Base-by-base conservation (phyloP, 495 filamentous ascomycete species). In the Achaetomiella virescens region DNA sequence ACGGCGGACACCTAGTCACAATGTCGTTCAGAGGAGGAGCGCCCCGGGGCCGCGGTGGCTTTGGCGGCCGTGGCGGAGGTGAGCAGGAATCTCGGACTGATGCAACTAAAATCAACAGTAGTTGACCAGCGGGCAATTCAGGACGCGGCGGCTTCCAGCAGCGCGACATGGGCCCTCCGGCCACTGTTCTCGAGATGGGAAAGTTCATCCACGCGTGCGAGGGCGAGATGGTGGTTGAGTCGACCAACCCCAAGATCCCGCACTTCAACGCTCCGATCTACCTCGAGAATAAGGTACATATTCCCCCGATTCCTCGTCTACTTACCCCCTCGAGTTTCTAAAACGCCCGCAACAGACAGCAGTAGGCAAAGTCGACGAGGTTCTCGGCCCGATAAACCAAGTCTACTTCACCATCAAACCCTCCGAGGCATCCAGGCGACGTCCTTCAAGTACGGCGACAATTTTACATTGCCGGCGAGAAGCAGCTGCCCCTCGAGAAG, bases 251-350 rank as follows among this genome's bases (percentile, higher is more conserved):
- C 53, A 97, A 97, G 77, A 87, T 98, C 50, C 93, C 93, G 44
- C 95, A 97, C 74, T 98, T 98, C 85, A 97, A 97, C 76, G 93
- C 95, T 37, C 90, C 89, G 48, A 95, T 97, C 66, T 98, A 91
- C 78, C 85, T 97, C 48, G 91, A 98, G 80, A 97, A 97, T 78
- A 97, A 97, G 82, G 88, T 88, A 55, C 41, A 64, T 20, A n/a
- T n/a, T 41, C 36, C 33, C 36, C 18, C 17, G 14, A 37, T 15
- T 33, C 31, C 35, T 17, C 21, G n/a, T n/a, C 48, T 40, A 4
- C 22, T 43, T 17, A 17, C 42, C 14, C n/a, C 24, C 0, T 21
- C n/a, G n/a, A n/a, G n/a, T 9, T 17, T 22, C 17, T 3, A 3
- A 2, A 73, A 70, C 18, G 0, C 38, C 14, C 18, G 1, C 7